Evolutionary conservation across 1,284 basidiomycete genomes (phyloP).

Genomic region (Trametes sp.): DNA sequence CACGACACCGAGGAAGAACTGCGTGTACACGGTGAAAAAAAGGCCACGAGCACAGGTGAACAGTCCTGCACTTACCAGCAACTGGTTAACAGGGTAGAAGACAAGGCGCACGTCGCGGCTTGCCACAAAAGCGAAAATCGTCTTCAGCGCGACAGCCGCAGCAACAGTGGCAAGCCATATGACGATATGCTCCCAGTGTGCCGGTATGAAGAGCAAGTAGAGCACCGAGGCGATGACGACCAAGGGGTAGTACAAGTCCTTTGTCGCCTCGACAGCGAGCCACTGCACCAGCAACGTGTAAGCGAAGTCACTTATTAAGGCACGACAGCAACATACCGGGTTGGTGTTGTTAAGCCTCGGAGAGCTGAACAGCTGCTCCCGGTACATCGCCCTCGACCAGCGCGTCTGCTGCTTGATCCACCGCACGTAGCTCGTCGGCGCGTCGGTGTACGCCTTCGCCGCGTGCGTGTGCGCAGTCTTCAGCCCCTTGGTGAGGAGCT

Average conservation of each 20-base stretch:
- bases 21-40: not conserved
- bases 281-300: constrained; percentile 14
- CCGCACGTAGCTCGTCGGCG: constrained; percentile 33
- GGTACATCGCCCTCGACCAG: constrained; percentile 36
- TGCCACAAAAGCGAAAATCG: constrained; percentile 30
- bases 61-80: constrained; percentile 22
- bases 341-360: constrained; percentile 31
- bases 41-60: not conserved
- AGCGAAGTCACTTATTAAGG: not conserved
- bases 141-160: constrained; percentile 35
- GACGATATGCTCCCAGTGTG: constrained; percentile 26
- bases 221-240: constrained; percentile 33
- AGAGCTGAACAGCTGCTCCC: constrained; percentile 37
- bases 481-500: constrained; percentile 31
- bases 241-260: constrained; percentile 34
- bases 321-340: constrained; percentile 16
- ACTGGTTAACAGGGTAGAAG: constrained; percentile 32
- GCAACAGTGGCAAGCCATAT: constrained; percentile 34
- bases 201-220: constrained; percentile 31
- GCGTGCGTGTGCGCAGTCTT: constrained; percentile 34
- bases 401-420: constrained; percentile 39
- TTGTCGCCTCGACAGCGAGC: constrained; percentile 36
- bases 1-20: constrained; percentile 36
- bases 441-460: constrained; percentile 34
- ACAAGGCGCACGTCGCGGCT: constrained; percentile 27